Conservation (phyloP, 495 filamentous ascomycete genomes). For the Chaetomium tenue region DNA sequence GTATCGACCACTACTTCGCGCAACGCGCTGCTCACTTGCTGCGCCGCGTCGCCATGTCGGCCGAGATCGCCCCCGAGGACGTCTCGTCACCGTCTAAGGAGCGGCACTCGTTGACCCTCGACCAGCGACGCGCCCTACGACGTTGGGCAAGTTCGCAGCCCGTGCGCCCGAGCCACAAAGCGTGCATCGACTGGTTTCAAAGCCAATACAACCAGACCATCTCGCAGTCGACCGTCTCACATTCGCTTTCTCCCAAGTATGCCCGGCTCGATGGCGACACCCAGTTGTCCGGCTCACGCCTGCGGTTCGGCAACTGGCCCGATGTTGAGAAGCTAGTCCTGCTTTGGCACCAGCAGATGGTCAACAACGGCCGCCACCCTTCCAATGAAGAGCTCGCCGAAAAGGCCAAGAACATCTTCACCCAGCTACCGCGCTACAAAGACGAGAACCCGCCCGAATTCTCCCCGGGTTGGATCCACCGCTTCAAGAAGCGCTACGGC, state of each 20-base stretch:
- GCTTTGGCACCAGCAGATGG: constrained; percentile 50
- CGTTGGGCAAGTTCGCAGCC: constrained; percentile 52
- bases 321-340: constrained; percentile 56
- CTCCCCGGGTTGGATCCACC: constrained; percentile 55
- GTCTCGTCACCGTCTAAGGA: constrained; percentile 38
- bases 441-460: constrained; percentile 51
- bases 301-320: constrained; percentile 55
- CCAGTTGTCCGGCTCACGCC: constrained; percentile 51
- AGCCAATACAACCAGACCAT: constrained; percentile 51
- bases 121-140: constrained; percentile 52
- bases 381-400: constrained; percentile 54
- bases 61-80: constrained; percentile 22
- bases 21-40: constrained; percentile 7
- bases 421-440: constrained; percentile 50
- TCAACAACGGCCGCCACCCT: constrained; percentile 46
- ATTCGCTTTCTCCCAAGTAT: constrained; percentile 53
- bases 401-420: constrained; percentile 52
- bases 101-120: constrained; percentile 52
- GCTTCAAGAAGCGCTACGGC: constrained; percentile 55
- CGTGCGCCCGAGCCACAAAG: constrained; percentile 50
- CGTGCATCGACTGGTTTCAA: constrained; percentile 55
- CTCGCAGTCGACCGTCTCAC: constrained; percentile 53
- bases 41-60: constrained; percentile 23
- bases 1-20: constrained; percentile 9
- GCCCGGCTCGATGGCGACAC: constrained; percentile 53